Base-by-base conservation (phyloP, 805 yeast species). In the Starmerella khaoyaiensis region DNA sequence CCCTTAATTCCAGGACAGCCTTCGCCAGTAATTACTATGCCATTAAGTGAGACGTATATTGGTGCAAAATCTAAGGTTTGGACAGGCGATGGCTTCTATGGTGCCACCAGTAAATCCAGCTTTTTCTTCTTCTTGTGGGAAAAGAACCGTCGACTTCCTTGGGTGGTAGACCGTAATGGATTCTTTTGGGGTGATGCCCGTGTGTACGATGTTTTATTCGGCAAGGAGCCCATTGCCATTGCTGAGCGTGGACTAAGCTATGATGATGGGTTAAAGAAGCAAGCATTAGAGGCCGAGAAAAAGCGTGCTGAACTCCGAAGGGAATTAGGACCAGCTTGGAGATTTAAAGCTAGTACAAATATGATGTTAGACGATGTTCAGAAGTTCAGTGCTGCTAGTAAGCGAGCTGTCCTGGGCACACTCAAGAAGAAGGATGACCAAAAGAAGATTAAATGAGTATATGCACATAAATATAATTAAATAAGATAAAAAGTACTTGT, bases 161-260 rank as follows among this genome's bases (percentile, higher is more conserved):
- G 86, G 82, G 60, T 78, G 14, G 78, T 80, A 15, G 94, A 82
- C 54, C 65, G 94, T 47, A 76, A 74, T 49, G 94, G 93, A 10
- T 82, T 83, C 65, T 82, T 79, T 61, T 82, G 93, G 93, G 86
- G 90, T 23, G 93, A 82, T 56, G 94, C 93, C 12, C 65, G 94
- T 41, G 78, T 82, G 2, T 78, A 76, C 58, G 94, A 82, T 55
- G 69, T 72, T 36, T 50, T 82, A n/a, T 78, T 82, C 49, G 90
- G 93, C 17, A 76, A 79, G 52, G 90, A 80, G 53, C 59, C 79
- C 1, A 54, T 80, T n/a, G 77, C 74, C 14, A 76, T 71, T 41
- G 86, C 90, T 3, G 87, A 80, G 55, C 71, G 68, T 33, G 83
- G 81, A 9, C 57, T 74, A 40, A 69, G 74, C 12, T 66, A 74